A percentile compares a stretch with the other conserved stretches of the same genome.
Conservation (phyloP, 257 asterid species). For the Primulina eburnea region DNA sequence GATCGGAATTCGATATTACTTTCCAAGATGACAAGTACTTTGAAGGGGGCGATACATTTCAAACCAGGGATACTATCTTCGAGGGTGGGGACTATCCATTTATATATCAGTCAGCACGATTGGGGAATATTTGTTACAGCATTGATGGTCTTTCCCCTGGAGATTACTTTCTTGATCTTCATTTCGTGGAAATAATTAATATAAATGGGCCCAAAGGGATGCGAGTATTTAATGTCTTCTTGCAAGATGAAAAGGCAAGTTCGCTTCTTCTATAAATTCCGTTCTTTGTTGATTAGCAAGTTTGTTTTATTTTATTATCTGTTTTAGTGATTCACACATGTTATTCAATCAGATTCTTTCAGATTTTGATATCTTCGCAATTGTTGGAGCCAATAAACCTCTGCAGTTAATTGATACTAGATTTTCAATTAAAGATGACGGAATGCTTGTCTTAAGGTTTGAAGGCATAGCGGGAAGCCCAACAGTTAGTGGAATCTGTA, state of each 20-base stretch:
- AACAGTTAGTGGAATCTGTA: slow-evolving; percentile 82
- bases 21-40: slow-evolving; percentile 58
- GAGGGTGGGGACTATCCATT: slow-evolving; percentile 73
- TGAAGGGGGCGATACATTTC: slow-evolving; percentile 81
- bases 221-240: slow-evolving; percentile 73
- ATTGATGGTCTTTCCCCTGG: slow-evolving; percentile 65
- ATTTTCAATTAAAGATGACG: slow-evolving; percentile 64
- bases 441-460: slow-evolving; percentile 57
- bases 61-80: slow-evolving; percentile 64
- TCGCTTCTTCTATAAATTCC: background rate
- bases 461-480: slow-evolving; percentile 86
- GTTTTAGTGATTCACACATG: slow-evolving; percentile 20
- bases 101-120: slow-evolving; percentile 76
- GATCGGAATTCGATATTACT: slow-evolving; percentile 47
- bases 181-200: slow-evolving; percentile 83
- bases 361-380: slow-evolving; percentile 80
- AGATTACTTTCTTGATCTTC: slow-evolving; percentile 73
- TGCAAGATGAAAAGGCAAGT: slow-evolving; percentile 93
- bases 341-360: slow-evolving; percentile 64
- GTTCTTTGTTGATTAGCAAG: slow-evolving; percentile 5
- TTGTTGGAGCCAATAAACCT: slow-evolving; percentile 90
- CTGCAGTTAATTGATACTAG: slow-evolving; percentile 71
- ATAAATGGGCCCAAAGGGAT: slow-evolving; percentile 85
- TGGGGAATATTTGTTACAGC: slow-evolving; percentile 71
- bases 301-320: background rate